phyloP scores from a whole-genome alignment of 2,329 filamentous ascomycete genomes.

The Ceratocystis variospora region DNA sequence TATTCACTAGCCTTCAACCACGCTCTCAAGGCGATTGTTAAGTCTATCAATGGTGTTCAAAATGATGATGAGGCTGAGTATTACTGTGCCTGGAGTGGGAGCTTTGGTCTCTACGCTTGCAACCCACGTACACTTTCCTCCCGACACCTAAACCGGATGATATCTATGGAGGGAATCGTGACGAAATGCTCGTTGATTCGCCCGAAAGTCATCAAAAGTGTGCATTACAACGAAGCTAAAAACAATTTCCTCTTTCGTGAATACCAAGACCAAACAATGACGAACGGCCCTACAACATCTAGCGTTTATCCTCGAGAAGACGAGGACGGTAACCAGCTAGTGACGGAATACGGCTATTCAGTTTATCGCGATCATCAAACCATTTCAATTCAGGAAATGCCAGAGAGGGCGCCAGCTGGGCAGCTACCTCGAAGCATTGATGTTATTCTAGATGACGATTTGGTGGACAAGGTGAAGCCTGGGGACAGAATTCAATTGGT shows the following conservation, averaged over 20 bases:
- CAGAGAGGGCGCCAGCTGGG: slow-evolving; percentile 84
- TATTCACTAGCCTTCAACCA: slow-evolving; percentile 77
- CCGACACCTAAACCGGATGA: slow-evolving; percentile 85
- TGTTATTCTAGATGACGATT: slow-evolving; percentile 89
- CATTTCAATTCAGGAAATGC: slow-evolving; percentile 98
- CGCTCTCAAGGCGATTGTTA: slow-evolving; percentile 77
- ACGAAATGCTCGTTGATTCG: slow-evolving; percentile 90
- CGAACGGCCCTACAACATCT: slow-evolving; percentile 71
- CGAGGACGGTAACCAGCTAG: slow-evolving; percentile 77
- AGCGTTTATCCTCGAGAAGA: slow-evolving; percentile 93
- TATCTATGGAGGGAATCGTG: slow-evolving; percentile 93
- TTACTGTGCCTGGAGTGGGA: slow-evolving; percentile 94
- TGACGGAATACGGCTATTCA: slow-evolving; percentile 92
- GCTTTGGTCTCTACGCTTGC: slow-evolving; percentile 87
- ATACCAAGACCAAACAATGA: slow-evolving; percentile 97
- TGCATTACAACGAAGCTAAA: slow-evolving; percentile 85
- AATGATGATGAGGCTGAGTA: slow-evolving; percentile 68
- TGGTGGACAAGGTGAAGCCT: slow-evolving; percentile 89
- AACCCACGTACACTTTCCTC: slow-evolving; percentile 89
- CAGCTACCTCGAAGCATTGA: slow-evolving; percentile 92
- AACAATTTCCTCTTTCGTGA: slow-evolving; percentile 78
- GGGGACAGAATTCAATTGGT: slow-evolving; percentile 93
- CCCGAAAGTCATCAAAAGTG: slow-evolving; percentile 95
- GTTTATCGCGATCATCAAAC: slow-evolving; percentile 95
- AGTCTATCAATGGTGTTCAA: slow-evolving; percentile 65